Percentiles rank a stretch among this genome's conserved stretches.
phyloP scores from a whole-genome alignment of 2,329 filamentous ascomycete genomes.

The Neofusicoccum parvum region DNA sequence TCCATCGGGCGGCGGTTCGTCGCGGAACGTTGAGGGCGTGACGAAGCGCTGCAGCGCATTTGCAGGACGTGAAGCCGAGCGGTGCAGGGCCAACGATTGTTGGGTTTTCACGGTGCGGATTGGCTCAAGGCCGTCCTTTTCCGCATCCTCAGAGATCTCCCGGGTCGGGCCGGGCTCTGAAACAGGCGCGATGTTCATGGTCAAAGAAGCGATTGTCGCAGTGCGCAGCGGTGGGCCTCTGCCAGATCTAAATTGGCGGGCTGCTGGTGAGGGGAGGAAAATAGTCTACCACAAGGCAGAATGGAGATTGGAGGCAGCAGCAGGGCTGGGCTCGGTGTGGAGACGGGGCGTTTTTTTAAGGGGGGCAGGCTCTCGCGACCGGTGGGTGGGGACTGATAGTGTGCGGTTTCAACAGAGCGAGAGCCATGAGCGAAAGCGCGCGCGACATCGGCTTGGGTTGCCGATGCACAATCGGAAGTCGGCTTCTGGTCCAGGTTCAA shows the following conservation, averaged over 20 bases:
- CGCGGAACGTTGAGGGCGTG: conserved; percentile 5
- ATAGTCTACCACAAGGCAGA: not conserved
- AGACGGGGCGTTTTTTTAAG: not conserved
- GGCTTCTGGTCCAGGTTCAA: not conserved
- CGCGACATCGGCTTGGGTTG: conserved; percentile 5
- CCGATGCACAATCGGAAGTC: conserved; percentile 1
- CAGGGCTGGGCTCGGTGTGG: not conserved
- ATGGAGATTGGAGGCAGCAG: not conserved
- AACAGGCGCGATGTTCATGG: not conserved
- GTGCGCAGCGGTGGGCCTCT: not conserved
- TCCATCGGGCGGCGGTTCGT: conserved; percentile 23
- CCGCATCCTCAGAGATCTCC: not conserved
- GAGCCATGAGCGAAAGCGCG: not conserved
- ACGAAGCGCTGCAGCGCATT: conserved; percentile 15
- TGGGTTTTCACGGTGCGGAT: not conserved
- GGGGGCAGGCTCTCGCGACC: not conserved
- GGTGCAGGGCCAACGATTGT: not conserved
- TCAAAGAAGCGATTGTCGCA: not conserved
- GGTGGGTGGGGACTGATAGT: conserved; percentile 10
- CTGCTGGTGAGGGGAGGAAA: not conserved
- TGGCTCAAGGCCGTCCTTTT: not conserved
- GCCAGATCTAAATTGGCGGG: not conserved
- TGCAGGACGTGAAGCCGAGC: not conserved
- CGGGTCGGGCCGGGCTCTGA: not conserved
- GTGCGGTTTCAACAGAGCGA: not conserved